phyloP scores from a whole-genome alignment of 768 basidiomycete species.

The Mrakia blollopis region DNA sequence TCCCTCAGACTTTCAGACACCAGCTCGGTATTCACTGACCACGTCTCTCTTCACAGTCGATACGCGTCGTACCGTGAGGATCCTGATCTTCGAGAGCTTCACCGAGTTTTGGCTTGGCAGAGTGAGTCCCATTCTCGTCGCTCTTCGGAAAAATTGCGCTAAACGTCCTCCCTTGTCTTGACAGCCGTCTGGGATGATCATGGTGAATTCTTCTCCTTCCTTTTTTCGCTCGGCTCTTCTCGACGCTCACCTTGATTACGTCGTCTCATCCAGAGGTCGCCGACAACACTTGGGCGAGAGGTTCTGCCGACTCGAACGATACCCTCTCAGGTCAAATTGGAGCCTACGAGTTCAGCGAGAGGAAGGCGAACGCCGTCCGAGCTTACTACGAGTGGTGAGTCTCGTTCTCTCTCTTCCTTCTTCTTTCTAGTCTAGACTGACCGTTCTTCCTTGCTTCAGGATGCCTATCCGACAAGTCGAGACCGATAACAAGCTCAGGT shows the following conservation, averaged over 20 bases:
- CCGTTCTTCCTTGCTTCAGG: slow-evolving; percentile 33
- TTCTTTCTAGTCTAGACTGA: too few relatives aligned
- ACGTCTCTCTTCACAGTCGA: background rate
- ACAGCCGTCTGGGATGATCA: slow-evolving; percentile 3
- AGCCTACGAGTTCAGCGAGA: slow-evolving; percentile 57
- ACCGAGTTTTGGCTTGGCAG: slow-evolving; percentile 55
- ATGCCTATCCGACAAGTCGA: slow-evolving; percentile 59
- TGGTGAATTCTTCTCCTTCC: too few relatives aligned
- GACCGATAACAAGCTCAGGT: slow-evolving; percentile 52
- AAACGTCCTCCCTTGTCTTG: background rate
- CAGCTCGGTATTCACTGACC: too few relatives aligned
- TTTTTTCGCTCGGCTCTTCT: too few relatives aligned
- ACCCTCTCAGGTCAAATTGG: slow-evolving; percentile 52
- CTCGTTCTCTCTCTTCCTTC: too few relatives aligned
- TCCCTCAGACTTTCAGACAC: too few relatives aligned
- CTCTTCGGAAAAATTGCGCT: background rate
- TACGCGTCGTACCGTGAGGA: slow-evolving; percentile 55
- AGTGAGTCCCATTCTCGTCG: background rate
- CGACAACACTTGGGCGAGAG: slow-evolving; percentile 58
- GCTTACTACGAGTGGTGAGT: slow-evolving; percentile 52
- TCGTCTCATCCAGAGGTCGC: slow-evolving; percentile 51
- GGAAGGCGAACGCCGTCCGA: slow-evolving; percentile 57
- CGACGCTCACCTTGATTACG: too few relatives aligned
- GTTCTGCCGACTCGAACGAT: slow-evolving; percentile 57
- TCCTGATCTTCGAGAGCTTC: slow-evolving; percentile 50